Evolutionary conservation across 805 yeast species (phyloP).

Genomic region (Isabelozyma heimii): DNA sequence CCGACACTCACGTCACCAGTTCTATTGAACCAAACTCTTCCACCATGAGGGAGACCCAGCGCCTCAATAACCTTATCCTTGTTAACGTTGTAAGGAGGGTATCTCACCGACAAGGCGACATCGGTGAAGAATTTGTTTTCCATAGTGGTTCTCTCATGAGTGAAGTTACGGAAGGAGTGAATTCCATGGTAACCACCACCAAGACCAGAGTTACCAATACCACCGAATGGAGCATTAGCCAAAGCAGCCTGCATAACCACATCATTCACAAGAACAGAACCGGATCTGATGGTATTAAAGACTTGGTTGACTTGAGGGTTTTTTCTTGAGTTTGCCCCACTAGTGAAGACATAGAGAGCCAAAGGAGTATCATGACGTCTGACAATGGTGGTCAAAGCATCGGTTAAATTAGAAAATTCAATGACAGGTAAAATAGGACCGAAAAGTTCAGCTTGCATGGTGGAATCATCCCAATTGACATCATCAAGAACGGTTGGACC

Average conservation of each 20-base stretch:
- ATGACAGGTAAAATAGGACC: constrained; percentile 84
- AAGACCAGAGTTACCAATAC: constrained; percentile 76
- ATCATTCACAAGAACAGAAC: constrained; percentile 71
- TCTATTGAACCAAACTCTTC: constrained; percentile 38
- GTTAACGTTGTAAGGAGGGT: constrained; percentile 53
- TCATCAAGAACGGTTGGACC: constrained; percentile 73
- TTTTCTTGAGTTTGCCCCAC: constrained; percentile 38
- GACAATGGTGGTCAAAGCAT: constrained; percentile 43
- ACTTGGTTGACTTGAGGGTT: constrained; percentile 44
- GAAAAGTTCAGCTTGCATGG: constrained; percentile 77
- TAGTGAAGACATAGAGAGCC: constrained; percentile 69
- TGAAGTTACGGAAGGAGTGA: constrained; percentile 51
- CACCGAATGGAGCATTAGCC: constrained; percentile 81
- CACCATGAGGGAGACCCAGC: constrained; percentile 27
- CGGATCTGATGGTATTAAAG: constrained; percentile 59
- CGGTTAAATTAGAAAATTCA: constrained; percentile 44
- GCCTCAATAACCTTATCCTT: constrained; percentile 30
- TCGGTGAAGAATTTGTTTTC: constrained; percentile 69
- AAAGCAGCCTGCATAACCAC: constrained; percentile 68
- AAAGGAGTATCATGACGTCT: constrained; percentile 69
- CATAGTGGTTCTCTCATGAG: constrained; percentile 69
- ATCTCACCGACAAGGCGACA: constrained; percentile 53
- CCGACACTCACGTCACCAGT: constrained; percentile 28
- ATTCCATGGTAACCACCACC: constrained; percentile 79
- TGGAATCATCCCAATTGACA: constrained; percentile 62